Percentiles rank a stretch among this genome's conserved stretches.
Evolutionary conservation across 257 asterid genomes (phyloP).

Genomic region (Primulina huaijiensis): DNA sequence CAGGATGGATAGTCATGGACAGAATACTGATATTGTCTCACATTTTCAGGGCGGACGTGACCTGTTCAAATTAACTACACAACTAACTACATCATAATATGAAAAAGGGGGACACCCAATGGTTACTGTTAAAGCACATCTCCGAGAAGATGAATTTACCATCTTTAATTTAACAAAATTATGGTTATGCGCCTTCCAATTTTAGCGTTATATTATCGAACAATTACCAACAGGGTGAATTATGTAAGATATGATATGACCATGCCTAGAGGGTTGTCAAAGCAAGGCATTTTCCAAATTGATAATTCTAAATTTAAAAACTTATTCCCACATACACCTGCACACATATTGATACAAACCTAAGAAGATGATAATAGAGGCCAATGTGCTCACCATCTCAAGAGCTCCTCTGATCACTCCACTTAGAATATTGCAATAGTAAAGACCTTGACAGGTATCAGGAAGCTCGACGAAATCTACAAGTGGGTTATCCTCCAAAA

Average conservation of each 20-base stretch:
- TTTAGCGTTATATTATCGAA: too few relatives aligned
- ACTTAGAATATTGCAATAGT: constrained; percentile 86
- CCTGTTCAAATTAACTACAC: neutral
- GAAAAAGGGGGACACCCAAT: neutral
- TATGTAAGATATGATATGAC: neutral
- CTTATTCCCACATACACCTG: neutral
- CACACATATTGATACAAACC: neutral
- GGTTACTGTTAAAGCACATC: neutral
- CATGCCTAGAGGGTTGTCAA: neutral
- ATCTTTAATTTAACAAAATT: neutral
- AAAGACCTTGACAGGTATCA: constrained; percentile 92
- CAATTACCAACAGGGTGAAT: neutral
- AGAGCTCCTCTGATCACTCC: constrained; percentile 94
- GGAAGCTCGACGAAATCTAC: constrained; percentile 99
- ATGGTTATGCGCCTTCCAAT: neutral
- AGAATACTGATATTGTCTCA: neutral
- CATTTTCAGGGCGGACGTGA: neutral
- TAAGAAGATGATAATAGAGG: constrained; percentile 13
- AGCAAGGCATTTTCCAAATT: neutral
- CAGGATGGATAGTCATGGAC: neutral
- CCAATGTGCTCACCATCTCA: constrained; percentile 74
- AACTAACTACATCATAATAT: neutral
- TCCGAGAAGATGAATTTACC: neutral
- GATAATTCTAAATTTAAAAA: neutral
- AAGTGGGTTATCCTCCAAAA: constrained; percentile 91